Evolutionary conservation across 1,284 basidiomycete genomes (phyloP).

Genomic region (Erythrobasidium hasegawianum): DNA sequence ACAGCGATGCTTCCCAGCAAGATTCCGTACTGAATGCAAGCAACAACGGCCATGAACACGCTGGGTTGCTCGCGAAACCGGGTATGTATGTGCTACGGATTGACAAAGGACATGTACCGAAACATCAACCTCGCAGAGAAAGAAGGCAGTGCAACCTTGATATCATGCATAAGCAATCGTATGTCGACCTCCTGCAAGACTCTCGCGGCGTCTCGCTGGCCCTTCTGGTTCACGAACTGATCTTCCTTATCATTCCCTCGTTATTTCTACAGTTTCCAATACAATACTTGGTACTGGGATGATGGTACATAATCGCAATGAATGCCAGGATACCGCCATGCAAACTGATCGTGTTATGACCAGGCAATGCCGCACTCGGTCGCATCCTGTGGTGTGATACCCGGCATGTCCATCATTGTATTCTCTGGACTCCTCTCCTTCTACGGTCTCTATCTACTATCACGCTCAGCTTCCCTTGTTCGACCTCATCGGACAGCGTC

Average conservation of each 20-base stretch:
- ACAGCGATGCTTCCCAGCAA: neutral
- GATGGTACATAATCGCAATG: neutral
- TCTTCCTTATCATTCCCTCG: neutral
- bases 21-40: neutral
- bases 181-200: slow-evolving; percentile 2
- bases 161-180: slow-evolving; percentile 30
- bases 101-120: neutral
- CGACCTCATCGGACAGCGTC: slow-evolving; percentile 66
- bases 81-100: slow-evolving; percentile 19
- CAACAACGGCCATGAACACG: slow-evolving; percentile 10
- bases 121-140: neutral
- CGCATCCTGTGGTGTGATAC: slow-evolving; percentile 50
- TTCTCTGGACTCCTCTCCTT: slow-evolving; percentile 74
- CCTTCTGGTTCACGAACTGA: neutral
- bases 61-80: slow-evolving; percentile 19
- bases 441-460: slow-evolving; percentile 86
- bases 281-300: slow-evolving; percentile 36
- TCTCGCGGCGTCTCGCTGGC: neutral
- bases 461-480: slow-evolving; percentile 75
- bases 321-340: neutral
- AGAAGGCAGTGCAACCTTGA: slow-evolving; percentile 21
- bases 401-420: slow-evolving; percentile 82
- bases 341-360: neutral
- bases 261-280: slow-evolving; percentile 19
- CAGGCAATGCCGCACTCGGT: slow-evolving; percentile 41